Conservation (phyloP, 2,329 filamentous ascomycete genomes). For the Aureobasidium sp. region DNA sequence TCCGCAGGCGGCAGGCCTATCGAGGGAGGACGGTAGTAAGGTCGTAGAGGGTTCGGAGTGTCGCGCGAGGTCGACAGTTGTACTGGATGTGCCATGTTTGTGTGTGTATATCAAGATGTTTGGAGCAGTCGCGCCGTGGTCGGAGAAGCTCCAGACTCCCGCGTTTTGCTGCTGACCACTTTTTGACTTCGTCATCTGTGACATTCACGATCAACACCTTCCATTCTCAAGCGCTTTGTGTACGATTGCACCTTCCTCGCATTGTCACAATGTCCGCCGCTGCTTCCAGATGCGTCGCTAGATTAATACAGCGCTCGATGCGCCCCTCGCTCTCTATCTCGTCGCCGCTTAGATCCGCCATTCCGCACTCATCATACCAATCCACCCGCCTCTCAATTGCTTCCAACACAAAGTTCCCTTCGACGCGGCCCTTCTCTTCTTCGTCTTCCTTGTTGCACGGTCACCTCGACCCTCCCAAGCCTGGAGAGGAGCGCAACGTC, state of each 20-base stretch:
- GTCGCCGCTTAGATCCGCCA: conserved; percentile 13
- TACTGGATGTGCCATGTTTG: conserved; percentile 22
- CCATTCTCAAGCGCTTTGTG: neutral
- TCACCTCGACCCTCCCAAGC: conserved; percentile 74
- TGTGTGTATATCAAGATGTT: neutral
- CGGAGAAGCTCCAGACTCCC: neutral
- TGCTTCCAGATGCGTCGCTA: conserved; percentile 1
- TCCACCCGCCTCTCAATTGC: neutral
- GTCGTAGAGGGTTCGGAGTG: conserved; percentile 56
- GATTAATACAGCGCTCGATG: conserved; percentile 6
- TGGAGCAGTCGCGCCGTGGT: neutral
- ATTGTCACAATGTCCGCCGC: neutral
- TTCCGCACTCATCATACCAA: conserved; percentile 9
- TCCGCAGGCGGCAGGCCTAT: conserved; percentile 51
- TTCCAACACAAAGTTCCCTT: neutral
- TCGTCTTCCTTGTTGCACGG: conserved; percentile 60
- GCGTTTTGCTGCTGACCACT: conserved; percentile 6
- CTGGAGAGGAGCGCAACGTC: conserved; percentile 87
- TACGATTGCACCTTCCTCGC: neutral
- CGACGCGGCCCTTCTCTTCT: conserved; percentile 55
- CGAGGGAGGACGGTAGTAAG: conserved; percentile 65
- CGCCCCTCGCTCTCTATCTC: conserved; percentile 7
- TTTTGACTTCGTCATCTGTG: neutral
- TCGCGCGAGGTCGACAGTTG: conserved; percentile 40
- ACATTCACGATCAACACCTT: neutral